Base-by-base conservation (phyloP, 164 flowering plant genomes). In the Euptelea pleiosperma region DNA sequence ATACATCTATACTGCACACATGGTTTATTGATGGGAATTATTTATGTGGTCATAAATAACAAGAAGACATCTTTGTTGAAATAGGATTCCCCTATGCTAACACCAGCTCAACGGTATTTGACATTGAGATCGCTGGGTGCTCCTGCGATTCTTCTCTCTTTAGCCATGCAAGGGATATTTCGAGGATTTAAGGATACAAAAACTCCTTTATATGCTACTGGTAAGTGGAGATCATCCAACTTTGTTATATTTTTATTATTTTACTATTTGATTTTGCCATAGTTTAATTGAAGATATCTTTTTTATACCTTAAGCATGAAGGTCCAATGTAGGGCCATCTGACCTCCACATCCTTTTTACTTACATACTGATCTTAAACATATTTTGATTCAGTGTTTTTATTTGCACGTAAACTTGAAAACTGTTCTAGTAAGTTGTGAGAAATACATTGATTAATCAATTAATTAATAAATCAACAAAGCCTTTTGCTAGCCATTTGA, bases 151-250 rank as follows among this genome's bases (percentile, higher is more conserved):
- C 83, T 82, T 58, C 78, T 82, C 37, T 82, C 87, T 29, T 67
- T 82, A 60, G 84, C 87, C 55, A 76, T 73, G 78, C 84, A 82
- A 75, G 87, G 84, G 30, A 64, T 80, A 6, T 82, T 82, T 52
- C 73, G 87, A 51, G 87, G 84, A 40, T 72, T 82, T 33, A 79
- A 82, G 70, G 84, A 82, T 58, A 79, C 86, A 22, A 82, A 66
- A 70, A 79, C 82, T 61, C 87, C 87, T 63, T 50, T 82, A 28
- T 80, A 70, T 67, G 84, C 87, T 24, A 80, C 77, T n/a, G 72
- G 87, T 82, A 56, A 70, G 67, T 9, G 12, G 18, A 45, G 6
- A 28, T 8, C 31, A 30, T 2, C 16, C 16, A 34, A 21, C 11
- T 35, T 42, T 44, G n/a, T 35, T 35, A 1, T 30, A 0, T 42